Percentiles rank a stretch among this genome's conserved stretches.
Conservation (phyloP, 208 protist species). For the Wallacemonas sp. region DNA sequence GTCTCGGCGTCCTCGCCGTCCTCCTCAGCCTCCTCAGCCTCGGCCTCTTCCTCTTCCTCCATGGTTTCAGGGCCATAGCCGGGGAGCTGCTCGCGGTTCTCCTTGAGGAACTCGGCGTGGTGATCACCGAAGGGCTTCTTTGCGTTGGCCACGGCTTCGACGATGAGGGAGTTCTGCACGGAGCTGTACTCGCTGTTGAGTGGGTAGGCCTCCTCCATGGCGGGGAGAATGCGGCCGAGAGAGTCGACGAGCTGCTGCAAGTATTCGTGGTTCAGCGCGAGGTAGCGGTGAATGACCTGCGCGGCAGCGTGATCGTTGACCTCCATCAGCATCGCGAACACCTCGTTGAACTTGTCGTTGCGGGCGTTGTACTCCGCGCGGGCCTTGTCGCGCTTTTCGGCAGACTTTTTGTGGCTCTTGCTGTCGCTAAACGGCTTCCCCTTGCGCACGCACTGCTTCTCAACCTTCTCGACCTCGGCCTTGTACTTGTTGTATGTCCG, state of each 20-base stretch:
- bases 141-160: constrained; percentile 42
- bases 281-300: constrained; percentile 67
- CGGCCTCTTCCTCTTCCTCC: not conserved
- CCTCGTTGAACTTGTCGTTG: constrained; percentile 49
- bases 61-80: not conserved
- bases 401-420: constrained; percentile 53
- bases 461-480: constrained; percentile 55
- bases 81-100: constrained; percentile 5
- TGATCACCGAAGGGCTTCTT: constrained; percentile 39
- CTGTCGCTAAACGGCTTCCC: constrained; percentile 66
- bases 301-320: constrained; percentile 69
- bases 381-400: constrained; percentile 50
- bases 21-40: constrained; percentile 8
- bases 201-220: constrained; percentile 56
- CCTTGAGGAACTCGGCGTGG: constrained; percentile 23
- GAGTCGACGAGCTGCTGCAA: constrained; percentile 45
- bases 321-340: constrained; percentile 61
- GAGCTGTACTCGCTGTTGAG: constrained; percentile 65
- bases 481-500: constrained; percentile 54
- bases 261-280: constrained; percentile 60
- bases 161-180: constrained; percentile 52
- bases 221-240: constrained; percentile 50
- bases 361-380: constrained; percentile 35
- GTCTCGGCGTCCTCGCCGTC: constrained; percentile 14
- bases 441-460: constrained; percentile 60